Evolutionary conservation across 1,284 basidiomycete genomes (phyloP), one percentile per base, ranked within the genome.

Genomic region (Anthracocystis setariae): DNA sequence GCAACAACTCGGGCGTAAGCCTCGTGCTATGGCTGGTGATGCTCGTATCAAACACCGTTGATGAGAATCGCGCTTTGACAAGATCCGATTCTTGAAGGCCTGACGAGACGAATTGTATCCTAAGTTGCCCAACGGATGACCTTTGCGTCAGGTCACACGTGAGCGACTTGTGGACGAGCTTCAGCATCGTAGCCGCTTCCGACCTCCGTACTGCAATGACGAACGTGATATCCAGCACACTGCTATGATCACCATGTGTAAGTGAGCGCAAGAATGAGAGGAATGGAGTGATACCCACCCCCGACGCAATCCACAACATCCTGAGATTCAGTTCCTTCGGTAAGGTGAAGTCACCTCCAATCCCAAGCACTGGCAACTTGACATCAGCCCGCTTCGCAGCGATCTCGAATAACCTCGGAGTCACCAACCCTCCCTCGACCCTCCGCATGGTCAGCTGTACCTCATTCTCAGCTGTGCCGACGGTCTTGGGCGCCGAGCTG

Each of bases 261-360:
- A 51, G 29, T 5, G 37, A 50, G 35, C 40, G 20, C 12, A 59
- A 39, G 40, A 69, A 69, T 3, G 60, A 32, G 1, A 69, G 40
- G 39, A 69, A 69, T 1, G 66, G 66, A 27, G 66, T 63, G 25
- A 69, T 40, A 1, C 66, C 66, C 1, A 69, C 52, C 0, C 66
- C 60, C 1, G 43, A 45, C 4, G 66, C 66, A 7, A 69, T 17
- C 51, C 51, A 69, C 12, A 69, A 13, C 32, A 67, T 45, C 32
- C 40, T 66, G 0, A 18, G 23, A 15, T 35, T 38, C 1, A 25
- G 15, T 2, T 33, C 3, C 13, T 8, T 13, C 5, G 46, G 39
- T 7, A 69, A 35, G 0, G 53, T 42, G 21, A 69, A 69, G 15
- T 63, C 66, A 13, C 66, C 66, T 7, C 60, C 66, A 0, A 69